Percentiles rank a stretch among this genome's conserved stretches.
Conservation (phyloP, 2,329 filamentous ascomycete genomes). For the Lecanicillium sp. region DNA sequence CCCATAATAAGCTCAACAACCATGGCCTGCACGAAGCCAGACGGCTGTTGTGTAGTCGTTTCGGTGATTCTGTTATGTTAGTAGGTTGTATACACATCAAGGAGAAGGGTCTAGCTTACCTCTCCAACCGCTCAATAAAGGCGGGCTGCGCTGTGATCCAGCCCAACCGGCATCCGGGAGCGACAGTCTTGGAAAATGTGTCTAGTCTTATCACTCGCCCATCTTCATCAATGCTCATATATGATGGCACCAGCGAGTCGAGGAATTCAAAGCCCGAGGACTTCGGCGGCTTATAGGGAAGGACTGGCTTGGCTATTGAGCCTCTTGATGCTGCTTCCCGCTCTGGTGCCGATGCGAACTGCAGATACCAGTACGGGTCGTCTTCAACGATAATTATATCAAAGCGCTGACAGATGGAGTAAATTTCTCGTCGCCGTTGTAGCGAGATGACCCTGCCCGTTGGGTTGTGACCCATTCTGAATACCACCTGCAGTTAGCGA, state of each 20-base stretch:
- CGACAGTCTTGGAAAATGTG: slow-evolving; percentile 90
- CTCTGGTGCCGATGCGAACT: slow-evolving; percentile 66
- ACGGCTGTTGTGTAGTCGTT: slow-evolving; percentile 73
- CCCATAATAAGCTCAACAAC: slow-evolving; percentile 73
- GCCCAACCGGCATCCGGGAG: slow-evolving; percentile 81
- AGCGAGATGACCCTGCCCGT: slow-evolving; percentile 71
- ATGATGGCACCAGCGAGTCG: slow-evolving; percentile 78
- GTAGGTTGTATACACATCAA: neutral
- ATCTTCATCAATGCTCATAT: slow-evolving; percentile 72
- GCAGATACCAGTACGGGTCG: slow-evolving; percentile 93
- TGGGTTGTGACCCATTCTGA: slow-evolving; percentile 70
- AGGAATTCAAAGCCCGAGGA: slow-evolving; percentile 68
- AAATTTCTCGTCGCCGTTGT: slow-evolving; percentile 69
- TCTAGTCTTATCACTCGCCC: slow-evolving; percentile 86
- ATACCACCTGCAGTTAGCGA: too few species aligned
- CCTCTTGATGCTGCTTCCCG: slow-evolving; percentile 45
- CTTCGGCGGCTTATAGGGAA: slow-evolving; percentile 24
- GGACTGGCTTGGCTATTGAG: slow-evolving; percentile 25
- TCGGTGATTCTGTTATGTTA: slow-evolving; percentile 60
- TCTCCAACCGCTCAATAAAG: slow-evolving; percentile 63
- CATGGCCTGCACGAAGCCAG: slow-evolving; percentile 82
- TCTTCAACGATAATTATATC: slow-evolving; percentile 91
- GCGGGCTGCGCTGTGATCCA: slow-evolving; percentile 84
- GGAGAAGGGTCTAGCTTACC: slow-evolving; percentile 19
- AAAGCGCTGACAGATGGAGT: slow-evolving; percentile 72